Conservation (phyloP, 192 early-diverging fungal species). For the Geosiphon pyriformis region DNA sequence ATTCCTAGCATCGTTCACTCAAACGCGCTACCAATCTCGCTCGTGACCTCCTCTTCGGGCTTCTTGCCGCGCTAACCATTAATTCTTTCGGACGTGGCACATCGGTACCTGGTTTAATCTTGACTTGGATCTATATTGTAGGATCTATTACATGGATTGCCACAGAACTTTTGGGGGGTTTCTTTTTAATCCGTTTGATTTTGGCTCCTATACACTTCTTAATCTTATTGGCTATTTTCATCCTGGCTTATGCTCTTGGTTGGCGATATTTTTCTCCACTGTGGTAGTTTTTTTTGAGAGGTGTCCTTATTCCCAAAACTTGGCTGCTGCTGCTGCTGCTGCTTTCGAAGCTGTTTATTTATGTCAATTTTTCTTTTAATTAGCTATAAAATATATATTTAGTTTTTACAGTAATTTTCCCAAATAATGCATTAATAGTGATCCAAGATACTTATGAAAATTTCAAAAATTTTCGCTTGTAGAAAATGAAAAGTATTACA, state of each 20-base stretch:
- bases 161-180: neutral
- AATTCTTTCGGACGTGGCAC: constrained; percentile 36
- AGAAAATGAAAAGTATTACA: no score
- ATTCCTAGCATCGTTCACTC: no score
- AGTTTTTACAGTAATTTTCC: no score
- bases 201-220: neutral
- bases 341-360: no score
- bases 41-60: constrained; percentile 31
- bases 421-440: no score
- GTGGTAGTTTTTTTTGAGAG: no score
- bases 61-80: constrained; percentile 29
- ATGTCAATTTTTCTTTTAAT: no score
- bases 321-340: no score
- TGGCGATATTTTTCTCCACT: constrained; percentile 10
- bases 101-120: constrained; percentile 29
- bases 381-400: no score
- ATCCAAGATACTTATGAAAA: no score
- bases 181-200: neutral
- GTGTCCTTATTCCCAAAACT: no score
- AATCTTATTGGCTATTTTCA: constrained; percentile 14
- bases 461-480: no score
- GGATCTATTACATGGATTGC: constrained; percentile 5
- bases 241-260: constrained; percentile 6
- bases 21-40: constrained; percentile 22
- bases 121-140: constrained; percentile 34